Conservation (phyloP, 78 protist species). For the Monosiga brevicollis region DNA sequence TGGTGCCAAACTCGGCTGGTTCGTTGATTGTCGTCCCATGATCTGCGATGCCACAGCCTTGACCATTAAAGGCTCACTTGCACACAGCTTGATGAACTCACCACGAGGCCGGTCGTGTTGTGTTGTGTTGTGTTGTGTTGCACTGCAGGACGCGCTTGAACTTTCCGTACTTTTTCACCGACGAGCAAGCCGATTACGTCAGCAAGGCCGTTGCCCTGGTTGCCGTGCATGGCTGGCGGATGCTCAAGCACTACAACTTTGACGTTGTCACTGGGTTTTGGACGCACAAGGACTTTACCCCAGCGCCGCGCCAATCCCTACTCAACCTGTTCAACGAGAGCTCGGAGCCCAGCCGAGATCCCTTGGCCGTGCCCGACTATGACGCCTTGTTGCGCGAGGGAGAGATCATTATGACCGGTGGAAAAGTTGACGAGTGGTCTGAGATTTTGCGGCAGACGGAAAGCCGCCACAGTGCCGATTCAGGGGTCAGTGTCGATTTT, state of each 20-base stretch:
- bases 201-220: conserved; percentile 44
- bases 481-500: no score
- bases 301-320: no score
- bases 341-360: no score
- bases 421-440: no score
- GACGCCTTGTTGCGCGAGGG: no score
- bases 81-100: neutral
- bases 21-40: neutral
- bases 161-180: conserved; percentile 15
- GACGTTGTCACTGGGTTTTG: conserved; percentile 49
- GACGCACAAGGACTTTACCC: conserved; percentile 63
- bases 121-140: neutral
- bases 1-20: neutral
- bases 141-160: neutral
- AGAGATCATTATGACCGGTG: no score
- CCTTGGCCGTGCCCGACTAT: no score
- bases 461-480: no score
- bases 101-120: neutral
- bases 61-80: neutral
- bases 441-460: no score
- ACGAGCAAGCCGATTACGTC: conserved; percentile 22
- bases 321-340: no score
- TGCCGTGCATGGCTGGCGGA: conserved; percentile 51
- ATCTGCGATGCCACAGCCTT: neutral
- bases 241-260: conserved; percentile 58